These are phyloP conservation scores for Penicillium psychrosexuale DNA, from an alignment of 2,329 filamentous ascomycete genomes.

Conservation along the genomic window DNA sequence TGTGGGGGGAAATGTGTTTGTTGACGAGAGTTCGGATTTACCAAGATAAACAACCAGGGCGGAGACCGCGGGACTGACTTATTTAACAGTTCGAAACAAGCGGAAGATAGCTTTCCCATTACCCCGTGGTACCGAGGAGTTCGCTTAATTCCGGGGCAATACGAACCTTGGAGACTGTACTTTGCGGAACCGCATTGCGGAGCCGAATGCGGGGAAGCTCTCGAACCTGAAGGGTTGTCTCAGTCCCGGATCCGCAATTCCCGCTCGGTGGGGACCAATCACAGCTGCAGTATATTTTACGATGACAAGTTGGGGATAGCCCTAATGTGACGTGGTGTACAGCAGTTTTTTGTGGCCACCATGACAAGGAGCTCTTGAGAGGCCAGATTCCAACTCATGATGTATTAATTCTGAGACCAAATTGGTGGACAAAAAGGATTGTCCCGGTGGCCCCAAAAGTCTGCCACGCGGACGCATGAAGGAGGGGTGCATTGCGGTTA, in stretches of 20 bases:
- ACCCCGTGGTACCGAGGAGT: background rate
- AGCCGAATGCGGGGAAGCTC: background rate
- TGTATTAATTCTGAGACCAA: background rate
- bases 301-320: background rate
- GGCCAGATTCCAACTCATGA: background rate
- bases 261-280: background rate
- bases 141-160: background rate
- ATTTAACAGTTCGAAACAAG: background rate
- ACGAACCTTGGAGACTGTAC: background rate
- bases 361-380: background rate
- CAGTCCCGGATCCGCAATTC: background rate
- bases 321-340: background rate
- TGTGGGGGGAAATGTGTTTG: background rate
- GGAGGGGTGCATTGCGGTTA: background rate
- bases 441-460: background rate
- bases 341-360: too few relatives aligned
- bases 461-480: background rate
- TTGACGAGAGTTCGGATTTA: background rate
- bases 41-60: background rate
- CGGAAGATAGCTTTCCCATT: background rate
- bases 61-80: background rate
- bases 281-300: background rate
- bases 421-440: too few relatives aligned
- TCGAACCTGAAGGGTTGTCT: too few relatives aligned
- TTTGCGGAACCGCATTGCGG: slow-evolving; percentile 1